Evolutionary conservation across 176 grass and related monocot species (phyloP), one percentile per base, ranked within the genome.

Genomic region (Oryza meyeriana): DNA sequence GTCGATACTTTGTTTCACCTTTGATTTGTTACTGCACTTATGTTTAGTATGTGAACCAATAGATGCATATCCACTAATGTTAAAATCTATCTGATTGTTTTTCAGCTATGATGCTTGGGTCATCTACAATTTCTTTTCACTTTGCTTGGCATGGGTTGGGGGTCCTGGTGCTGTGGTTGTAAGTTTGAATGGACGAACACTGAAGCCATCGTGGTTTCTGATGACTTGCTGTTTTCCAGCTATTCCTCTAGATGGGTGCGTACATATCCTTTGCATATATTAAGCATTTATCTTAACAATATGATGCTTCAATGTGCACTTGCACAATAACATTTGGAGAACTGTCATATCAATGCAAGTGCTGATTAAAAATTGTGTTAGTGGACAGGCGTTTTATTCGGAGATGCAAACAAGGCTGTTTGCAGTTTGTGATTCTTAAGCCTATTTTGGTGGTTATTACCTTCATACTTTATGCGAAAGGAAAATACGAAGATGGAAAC

Each of bases 51-150:
- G 42, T 72, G 7, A 81, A 72, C 1, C 72, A 81, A 44, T 17
- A 45, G 42, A 62, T 64, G 22, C 11, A 67, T 35, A 50, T 66
- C 12, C 45, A 26, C 28, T 66, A 66, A 47, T 89, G 50, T 66
- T 82, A 76, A 83, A 84, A 39, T 66, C 7, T 74, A 69, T 34
- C 61, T 62, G 34, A 58, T 72, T 47, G 73, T 91, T n/a, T 91
- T 93, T 95, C 91, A 99, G 96, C 39, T 99, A 99, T 78, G 96
- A 99, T 77, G 93, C 96, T 61, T 99, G 96, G 96, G 93, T 95
- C 71, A 99, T 99, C 71, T 99, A 93, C 77, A 99, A 99, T 84
- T 99, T 99, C 83, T 84, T 99, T 73, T 99, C 92, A 44, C 79
- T 99, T 10, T 99, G 96, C 78, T 84, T 99, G 69, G 96, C 96